Evolutionary conservation across 805 yeast genomes (phyloP).

Genomic region (Dipodascopsis tothii): DNA sequence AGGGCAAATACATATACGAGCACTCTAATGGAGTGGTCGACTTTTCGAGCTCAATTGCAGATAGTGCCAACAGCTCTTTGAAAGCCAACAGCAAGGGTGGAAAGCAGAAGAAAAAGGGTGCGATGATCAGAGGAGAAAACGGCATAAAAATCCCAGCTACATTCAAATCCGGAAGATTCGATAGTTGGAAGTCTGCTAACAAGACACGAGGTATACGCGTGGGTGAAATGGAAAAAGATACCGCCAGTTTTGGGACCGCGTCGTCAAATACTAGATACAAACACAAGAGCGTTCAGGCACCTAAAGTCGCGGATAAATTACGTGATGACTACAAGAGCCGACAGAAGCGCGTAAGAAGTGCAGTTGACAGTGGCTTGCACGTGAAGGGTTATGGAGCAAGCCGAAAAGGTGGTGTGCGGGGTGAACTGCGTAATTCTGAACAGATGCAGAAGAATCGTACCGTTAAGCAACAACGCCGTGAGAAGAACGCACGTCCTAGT

Average conservation of each 20-base stretch:
- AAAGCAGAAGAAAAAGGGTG: constrained; percentile 34
- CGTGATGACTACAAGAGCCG: constrained; percentile 82
- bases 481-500: constrained; percentile 87
- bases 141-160: constrained; percentile 91
- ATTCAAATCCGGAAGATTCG: constrained; percentile 82
- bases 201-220: constrained; percentile 29
- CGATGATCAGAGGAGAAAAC: constrained; percentile 87
- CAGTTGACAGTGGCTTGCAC: constrained; percentile 61
- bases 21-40: too few relatives aligned
- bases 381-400: constrained; percentile 57
- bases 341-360: constrained; percentile 72
- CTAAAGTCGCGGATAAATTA: constrained; percentile 80
- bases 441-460: constrained; percentile 74
- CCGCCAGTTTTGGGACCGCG: too few relatives aligned
- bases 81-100: constrained; percentile 11
- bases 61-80: not conserved
- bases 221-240: constrained; percentile 29
- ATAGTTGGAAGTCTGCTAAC: constrained; percentile 62
- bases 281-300: constrained; percentile 71
- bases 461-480: constrained; percentile 60
- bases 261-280: too few relatives aligned
- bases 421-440: constrained; percentile 61
- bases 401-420: constrained; percentile 28
- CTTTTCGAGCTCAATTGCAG: too few relatives aligned
- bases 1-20: constrained; percentile 32